These are phyloP conservation scores for Hypoxylon sp. DNA, from an alignment of 2,329 filamentous ascomycete genomes.

Conservation along the genomic window DNA sequence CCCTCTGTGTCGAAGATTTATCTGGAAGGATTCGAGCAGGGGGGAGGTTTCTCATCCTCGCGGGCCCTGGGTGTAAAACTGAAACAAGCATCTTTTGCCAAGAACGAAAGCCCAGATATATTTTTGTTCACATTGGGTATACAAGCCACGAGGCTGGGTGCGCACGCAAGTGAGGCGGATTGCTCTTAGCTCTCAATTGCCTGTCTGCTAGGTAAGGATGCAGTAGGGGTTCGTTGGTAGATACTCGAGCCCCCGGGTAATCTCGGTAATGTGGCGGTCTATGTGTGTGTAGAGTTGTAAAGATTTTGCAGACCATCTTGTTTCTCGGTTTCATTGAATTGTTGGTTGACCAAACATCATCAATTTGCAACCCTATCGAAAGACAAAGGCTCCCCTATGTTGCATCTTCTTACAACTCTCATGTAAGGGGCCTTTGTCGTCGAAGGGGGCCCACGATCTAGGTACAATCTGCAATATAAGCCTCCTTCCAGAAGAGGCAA, in stretches of 20 bases:
- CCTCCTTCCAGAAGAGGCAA: slow-evolving; percentile 29
- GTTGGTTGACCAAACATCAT: neutral
- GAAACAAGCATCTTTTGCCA: slow-evolving; percentile 35
- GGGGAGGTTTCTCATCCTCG: slow-evolving; percentile 25
- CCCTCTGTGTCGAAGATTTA: slow-evolving; percentile 2
- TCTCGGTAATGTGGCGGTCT: neutral
- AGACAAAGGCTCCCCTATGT: neutral
- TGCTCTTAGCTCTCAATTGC: neutral
- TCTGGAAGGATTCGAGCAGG: slow-evolving; percentile 31
- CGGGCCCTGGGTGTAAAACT: slow-evolving; percentile 30
- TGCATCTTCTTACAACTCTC: neutral
- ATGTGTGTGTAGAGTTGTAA: neutral
- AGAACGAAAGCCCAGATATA: slow-evolving; percentile 16
- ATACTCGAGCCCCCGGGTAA: neutral
- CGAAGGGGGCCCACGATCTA: neutral
- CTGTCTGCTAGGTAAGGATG: neutral
- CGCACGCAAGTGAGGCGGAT: neutral
- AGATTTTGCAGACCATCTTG: neutral
- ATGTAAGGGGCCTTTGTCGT: neutral
- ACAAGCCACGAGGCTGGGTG: neutral
- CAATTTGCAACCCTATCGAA: neutral
- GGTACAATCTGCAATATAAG: slow-evolving; percentile 1
- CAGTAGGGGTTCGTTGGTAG: neutral
- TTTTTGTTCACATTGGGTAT: neutral
- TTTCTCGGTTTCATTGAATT: neutral